Evolutionary conservation across 495 filamentous ascomycete species (phyloP), one percentile per base, ranked within the genome.

Genomic region (Talaromyces ruber): DNA sequence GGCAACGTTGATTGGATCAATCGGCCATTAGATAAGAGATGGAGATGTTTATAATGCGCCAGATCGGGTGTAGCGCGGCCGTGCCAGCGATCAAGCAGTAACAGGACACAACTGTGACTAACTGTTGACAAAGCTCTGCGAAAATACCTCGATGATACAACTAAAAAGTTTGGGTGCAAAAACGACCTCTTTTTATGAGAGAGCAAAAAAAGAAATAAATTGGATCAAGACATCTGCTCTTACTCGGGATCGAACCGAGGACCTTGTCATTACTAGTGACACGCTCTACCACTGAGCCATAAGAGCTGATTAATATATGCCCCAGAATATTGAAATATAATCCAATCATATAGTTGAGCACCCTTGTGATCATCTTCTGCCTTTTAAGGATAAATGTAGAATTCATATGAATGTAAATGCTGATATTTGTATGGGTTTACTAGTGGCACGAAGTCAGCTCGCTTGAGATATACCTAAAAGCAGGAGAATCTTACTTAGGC

Each of bases 211-310:
- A 53, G 50, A 14, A 26, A 26, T 25, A 21, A 52, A 1, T 0
- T 2, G 16, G 25, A 52, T 25, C 11, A 24, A 64, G 22, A 34
- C 4, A 53, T n/a, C 32, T 71, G 69, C 69, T 62, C 64, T 61
- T 66, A 62, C 61, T 62, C 67, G 69, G 70, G 70, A 65, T 70
- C 69, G 69, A 70, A 72, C 70, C 68, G 68, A 59, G 61, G 66
- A 72, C 66, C 70, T 72, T 67, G 62, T 70, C 66, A 70, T 72
- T 66, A 60, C 69, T 69, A 71, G 69, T 70, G 62, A 70, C 60
- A 67, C 68, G 68, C 68, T 66, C 63, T 71, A 68, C 69, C 68
- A 65, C 63, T 70, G 64, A 68, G 68, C 66, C 67, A 70, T 60
- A 60, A 64, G 60, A 59, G 65, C 65, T 28, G 22, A 14, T 24